phyloP scores from a whole-genome alignment of 176 grass and related monocot species.

The Aegilops tauschii region DNA sequence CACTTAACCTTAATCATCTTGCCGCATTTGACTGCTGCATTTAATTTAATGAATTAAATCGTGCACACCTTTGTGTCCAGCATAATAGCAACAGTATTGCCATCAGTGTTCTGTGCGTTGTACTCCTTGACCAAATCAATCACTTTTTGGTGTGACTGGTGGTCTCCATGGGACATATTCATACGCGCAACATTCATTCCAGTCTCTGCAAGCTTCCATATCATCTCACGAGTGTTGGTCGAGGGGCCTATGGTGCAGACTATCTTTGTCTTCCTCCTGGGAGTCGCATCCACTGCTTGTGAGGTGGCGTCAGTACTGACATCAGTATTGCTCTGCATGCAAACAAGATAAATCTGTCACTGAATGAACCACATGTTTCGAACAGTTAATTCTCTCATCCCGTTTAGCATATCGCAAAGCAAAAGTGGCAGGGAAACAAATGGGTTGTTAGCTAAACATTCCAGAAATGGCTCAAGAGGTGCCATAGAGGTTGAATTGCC shows the following conservation, averaged over 20 bases:
- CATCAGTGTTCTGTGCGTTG: conserved; percentile 69
- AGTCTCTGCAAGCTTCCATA: conserved; percentile 91
- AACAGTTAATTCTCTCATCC: not conserved
- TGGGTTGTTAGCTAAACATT: not conserved
- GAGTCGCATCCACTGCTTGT: not conserved
- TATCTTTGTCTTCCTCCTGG: conserved; percentile 86
- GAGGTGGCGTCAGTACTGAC: conserved; percentile 35
- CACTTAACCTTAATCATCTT: conserved; percentile 16
- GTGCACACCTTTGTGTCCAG: conserved; percentile 88
- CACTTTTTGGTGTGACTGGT: conserved; percentile 90
- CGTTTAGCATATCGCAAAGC: not conserved
- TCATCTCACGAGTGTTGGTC: conserved; percentile 85
- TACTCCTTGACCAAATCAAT: conserved; percentile 97
- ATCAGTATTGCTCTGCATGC: conserved; percentile 34
- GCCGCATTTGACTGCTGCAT: not conserved
- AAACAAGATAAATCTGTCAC: conserved; percentile 1
- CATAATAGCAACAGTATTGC: conserved; percentile 87
- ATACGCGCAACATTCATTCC: conserved; percentile 93
- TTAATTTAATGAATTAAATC: not conserved
- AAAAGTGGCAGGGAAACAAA: not conserved
- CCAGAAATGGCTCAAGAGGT: not conserved
- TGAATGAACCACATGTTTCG: not conserved
- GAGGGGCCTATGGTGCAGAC: conserved; percentile 96
- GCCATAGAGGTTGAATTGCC: not conserved
- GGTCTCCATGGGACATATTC: conserved; percentile 99